Conservation (phyloP, 768 basidiomycete species). For the Phlebiopsis flavidoalba region DNA sequence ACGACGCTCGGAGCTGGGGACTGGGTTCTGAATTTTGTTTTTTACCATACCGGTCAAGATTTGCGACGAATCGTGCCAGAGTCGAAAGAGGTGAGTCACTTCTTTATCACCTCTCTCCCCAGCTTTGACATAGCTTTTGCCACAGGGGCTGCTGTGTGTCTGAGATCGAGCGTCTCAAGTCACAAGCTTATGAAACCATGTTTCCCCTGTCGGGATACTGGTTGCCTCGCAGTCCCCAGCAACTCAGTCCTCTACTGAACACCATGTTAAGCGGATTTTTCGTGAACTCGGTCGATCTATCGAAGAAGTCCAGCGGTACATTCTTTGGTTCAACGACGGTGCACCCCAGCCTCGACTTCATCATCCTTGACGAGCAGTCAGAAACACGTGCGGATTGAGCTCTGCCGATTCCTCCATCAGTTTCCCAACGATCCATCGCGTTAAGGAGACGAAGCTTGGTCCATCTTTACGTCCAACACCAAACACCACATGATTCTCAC, state of each 20-base stretch:
- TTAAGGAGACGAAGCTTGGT: slow-evolving; percentile 59
- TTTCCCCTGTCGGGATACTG: slow-evolving; percentile 44
- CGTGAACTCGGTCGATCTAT: slow-evolving; percentile 39
- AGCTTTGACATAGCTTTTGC: background rate
- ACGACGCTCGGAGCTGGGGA: slow-evolving; percentile 54
- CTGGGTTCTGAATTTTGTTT: slow-evolving; percentile 69
- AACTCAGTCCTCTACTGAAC: slow-evolving; percentile 48
- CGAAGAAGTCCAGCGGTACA: slow-evolving; percentile 39
- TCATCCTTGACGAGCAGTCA: slow-evolving; percentile 63
- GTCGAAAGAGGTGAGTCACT: slow-evolving; percentile 43
- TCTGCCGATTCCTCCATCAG: slow-evolving; percentile 45
- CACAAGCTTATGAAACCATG: slow-evolving; percentile 43
- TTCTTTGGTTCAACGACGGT: slow-evolving; percentile 30
- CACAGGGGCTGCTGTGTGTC: background rate
- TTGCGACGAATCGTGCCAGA: slow-evolving; percentile 50
- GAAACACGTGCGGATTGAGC: slow-evolving; percentile 51
- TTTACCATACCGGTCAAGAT: slow-evolving; percentile 67
- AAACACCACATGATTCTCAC: slow-evolving; percentile 49
- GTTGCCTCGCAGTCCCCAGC: slow-evolving; percentile 56
- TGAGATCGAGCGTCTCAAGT: slow-evolving; percentile 40
- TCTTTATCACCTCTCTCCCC: background rate
- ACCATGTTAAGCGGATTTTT: slow-evolving; percentile 54
- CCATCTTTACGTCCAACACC: slow-evolving; percentile 73
- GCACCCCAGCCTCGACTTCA: slow-evolving; percentile 47
- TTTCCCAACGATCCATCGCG: slow-evolving; percentile 29